Evolutionary conservation across 192 early-diverging fungal genomes (phyloP).

Genomic region (Umbelopsis vinacea): DNA sequence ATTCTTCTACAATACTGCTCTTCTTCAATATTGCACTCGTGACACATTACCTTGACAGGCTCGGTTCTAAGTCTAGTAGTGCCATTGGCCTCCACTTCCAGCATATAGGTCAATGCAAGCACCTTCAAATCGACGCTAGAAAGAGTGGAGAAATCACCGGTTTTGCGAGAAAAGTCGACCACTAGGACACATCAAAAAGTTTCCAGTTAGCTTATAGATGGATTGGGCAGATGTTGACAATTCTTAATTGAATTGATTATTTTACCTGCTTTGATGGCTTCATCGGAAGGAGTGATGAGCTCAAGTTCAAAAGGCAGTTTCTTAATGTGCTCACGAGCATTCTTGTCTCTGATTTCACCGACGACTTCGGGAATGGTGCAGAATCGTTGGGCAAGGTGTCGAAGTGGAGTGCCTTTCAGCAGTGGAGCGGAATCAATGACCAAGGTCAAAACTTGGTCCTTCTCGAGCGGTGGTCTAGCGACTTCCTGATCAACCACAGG

Average conservation of each 20-base stretch:
- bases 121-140: slow-evolving; percentile 87
- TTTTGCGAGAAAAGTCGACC: slow-evolving; percentile 83
- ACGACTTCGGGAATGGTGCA: slow-evolving; percentile 90
- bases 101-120: slow-evolving; percentile 85
- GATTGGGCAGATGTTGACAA: neutral
- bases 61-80: slow-evolving; percentile 70
- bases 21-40: too few species aligned
- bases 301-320: slow-evolving; percentile 68
- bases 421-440: slow-evolving; percentile 81
- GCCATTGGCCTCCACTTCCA: slow-evolving; percentile 83
- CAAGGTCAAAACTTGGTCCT: slow-evolving; percentile 53
- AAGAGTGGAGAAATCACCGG: slow-evolving; percentile 87
- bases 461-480: neutral
- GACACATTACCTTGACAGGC: slow-evolving; percentile 53
- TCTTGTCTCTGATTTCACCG: slow-evolving; percentile 78
- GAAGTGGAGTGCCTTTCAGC: slow-evolving; percentile 64
- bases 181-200: slow-evolving; percentile 52
- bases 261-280: slow-evolving; percentile 62
- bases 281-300: slow-evolving; percentile 62
- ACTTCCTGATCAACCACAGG: neutral
- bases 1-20: too few species aligned
- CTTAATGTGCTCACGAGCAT: slow-evolving; percentile 64
- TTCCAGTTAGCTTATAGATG: neutral
- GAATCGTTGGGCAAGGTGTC: slow-evolving; percentile 69
- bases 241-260: neutral